Percentiles rank a stretch among this genome's conserved stretches.
phyloP scores from a whole-genome alignment of 2,329 filamentous ascomycete species.

The Penicillium oxalicum region DNA sequence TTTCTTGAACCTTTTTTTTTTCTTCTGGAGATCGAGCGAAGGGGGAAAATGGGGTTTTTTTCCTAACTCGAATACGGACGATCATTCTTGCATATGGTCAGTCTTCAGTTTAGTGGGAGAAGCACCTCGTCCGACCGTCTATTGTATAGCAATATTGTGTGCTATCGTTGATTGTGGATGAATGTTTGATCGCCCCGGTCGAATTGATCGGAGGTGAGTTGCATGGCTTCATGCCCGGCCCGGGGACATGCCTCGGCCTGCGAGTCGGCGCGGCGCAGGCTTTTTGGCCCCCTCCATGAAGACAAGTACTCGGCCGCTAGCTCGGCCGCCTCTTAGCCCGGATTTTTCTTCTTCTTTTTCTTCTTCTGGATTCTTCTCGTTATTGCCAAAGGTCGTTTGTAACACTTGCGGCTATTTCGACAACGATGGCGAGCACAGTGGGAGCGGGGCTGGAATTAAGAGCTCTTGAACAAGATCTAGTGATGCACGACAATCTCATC shows the following conservation, averaged over 20 bases:
- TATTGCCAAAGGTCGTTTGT: background rate
- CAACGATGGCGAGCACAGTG: background rate
- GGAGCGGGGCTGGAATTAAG: background rate
- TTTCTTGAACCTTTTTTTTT: background rate
- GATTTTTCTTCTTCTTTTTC: slow-evolving; percentile 5
- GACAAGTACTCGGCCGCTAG: background rate
- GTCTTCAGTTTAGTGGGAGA: too few relatives aligned
- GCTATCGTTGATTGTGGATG: too few relatives aligned
- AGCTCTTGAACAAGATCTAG: too few relatives aligned
- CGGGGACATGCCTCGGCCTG: slow-evolving; percentile 12
- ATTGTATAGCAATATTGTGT: too few relatives aligned
- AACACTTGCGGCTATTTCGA: background rate
- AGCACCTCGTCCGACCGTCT: too few relatives aligned
- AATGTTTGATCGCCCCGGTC: too few relatives aligned
- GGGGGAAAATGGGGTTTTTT: too few relatives aligned
- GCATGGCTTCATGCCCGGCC: background rate
- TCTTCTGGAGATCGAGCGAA: background rate
- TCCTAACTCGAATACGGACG: too few relatives aligned
- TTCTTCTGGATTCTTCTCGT: background rate
- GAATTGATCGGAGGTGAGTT: background rate
- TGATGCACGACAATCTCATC: too few relatives aligned
- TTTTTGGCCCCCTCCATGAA: slow-evolving; percentile 14
- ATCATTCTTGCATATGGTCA: too few relatives aligned
- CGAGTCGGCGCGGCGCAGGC: slow-evolving; percentile 2
- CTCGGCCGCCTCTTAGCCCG: background rate